A percentile compares a stretch with the other conserved stretches of the same genome.
Evolutionary conservation across 768 basidiomycete species (phyloP).

Genomic region (Tremella yokohamensis): DNA sequence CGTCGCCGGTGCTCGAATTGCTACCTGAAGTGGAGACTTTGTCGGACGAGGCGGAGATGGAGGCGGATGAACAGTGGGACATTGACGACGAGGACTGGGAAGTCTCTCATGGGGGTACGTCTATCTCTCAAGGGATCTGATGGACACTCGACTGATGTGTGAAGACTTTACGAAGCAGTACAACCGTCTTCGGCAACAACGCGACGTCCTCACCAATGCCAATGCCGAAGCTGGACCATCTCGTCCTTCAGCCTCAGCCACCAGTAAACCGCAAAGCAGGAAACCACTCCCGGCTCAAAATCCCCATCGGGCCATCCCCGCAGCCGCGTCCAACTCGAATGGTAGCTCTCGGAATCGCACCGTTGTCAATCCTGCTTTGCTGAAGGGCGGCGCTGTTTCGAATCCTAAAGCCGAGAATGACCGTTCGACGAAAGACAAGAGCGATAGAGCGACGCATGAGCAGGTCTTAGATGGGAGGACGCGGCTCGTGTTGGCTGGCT

Average conservation of each 20-base stretch:
- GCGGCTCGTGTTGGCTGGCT: conserved; percentile 86
- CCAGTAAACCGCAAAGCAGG: conserved; percentile 30
- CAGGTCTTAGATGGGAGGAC: conserved; percentile 97
- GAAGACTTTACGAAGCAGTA: conserved; percentile 98
- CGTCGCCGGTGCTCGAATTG: neutral
- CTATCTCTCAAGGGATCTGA: neutral
- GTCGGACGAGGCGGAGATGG: neutral
- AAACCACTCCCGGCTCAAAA: conserved; percentile 63
- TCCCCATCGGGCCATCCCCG: conserved; percentile 23
- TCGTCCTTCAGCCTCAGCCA: conserved; percentile 19
- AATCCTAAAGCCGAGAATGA: conserved; percentile 91
- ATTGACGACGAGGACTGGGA: conserved; percentile 53
- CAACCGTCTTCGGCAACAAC: conserved; percentile 88
- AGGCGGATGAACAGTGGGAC: conserved; percentile 32
- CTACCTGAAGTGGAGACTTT: neutral
- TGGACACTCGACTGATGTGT: conserved; percentile 10
- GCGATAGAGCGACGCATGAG: conserved; percentile 92
- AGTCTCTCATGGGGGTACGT: conserved; percentile 49
- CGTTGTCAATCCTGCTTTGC: conserved; percentile 1
- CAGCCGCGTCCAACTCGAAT: conserved; percentile 7
- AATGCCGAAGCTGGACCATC: conserved; percentile 13
- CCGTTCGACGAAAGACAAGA: conserved; percentile 90
- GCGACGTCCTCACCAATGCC: conserved; percentile 57
- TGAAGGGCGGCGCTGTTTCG: conserved; percentile 60
- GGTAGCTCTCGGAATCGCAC: conserved; percentile 17